Evolutionary conservation across 805 yeast genomes (phyloP).

Genomic region (Teunomyces tritomae): DNA sequence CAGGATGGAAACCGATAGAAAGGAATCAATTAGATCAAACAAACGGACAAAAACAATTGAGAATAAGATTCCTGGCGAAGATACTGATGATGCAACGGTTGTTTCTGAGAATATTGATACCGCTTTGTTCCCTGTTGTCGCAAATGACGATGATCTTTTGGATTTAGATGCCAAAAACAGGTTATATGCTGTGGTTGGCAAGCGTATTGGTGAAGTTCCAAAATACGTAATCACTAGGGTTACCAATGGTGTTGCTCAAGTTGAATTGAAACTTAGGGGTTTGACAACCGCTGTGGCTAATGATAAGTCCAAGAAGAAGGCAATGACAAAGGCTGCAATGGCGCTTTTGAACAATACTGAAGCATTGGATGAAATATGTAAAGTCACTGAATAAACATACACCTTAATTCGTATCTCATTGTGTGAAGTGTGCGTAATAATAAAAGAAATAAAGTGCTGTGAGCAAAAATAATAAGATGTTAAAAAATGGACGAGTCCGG

Average conservation of each 20-base stretch:
- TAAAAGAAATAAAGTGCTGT: too few relatives aligned
- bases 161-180: constrained; percentile 38
- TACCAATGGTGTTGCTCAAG: constrained; percentile 8
- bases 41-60: constrained; percentile 7
- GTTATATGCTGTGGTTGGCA: constrained; percentile 38
- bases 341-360: constrained; percentile 27
- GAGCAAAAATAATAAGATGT: constrained; percentile 4
- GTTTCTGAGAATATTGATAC: constrained; percentile 10
- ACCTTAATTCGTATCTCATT: neutral
- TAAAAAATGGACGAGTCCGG: constrained; percentile 65
- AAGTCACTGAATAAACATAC: neutral
- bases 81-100: constrained; percentile 12
- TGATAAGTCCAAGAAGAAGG: constrained; percentile 38
- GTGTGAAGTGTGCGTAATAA: too few relatives aligned
- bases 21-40: constrained; percentile 12
- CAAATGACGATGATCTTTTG: constrained; percentile 21
- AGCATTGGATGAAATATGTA: constrained; percentile 13
- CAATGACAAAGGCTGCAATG: constrained; percentile 41
- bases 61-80: constrained; percentile 3
- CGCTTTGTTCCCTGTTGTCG: constrained; percentile 27
- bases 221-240: constrained; percentile 21
- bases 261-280: constrained; percentile 29
- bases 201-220: constrained; percentile 32
- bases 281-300: constrained; percentile 28
- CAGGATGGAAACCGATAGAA: constrained; percentile 36